Evolutionary conservation across 148 eudicot genomes (phyloP).

Genomic region (Spergularia marina): DNA sequence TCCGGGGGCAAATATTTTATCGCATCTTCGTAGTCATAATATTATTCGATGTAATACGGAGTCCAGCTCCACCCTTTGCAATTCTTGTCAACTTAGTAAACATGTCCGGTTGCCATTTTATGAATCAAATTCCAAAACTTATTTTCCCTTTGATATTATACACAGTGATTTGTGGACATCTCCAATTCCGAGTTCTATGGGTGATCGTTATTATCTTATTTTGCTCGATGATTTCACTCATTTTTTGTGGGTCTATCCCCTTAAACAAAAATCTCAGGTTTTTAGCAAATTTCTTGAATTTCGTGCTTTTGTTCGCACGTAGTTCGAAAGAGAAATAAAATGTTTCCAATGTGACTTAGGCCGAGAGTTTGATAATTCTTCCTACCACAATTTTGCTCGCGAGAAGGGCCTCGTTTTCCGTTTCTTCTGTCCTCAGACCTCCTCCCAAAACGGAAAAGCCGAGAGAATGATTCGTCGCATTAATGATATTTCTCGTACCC

Average conservation of each 20-base stretch:
- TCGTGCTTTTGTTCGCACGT: background rate
- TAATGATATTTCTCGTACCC: background rate
- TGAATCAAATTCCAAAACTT: background rate
- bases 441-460: background rate
- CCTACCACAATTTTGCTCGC: too few relatives aligned
- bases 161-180: too few relatives aligned
- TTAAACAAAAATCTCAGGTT: too few relatives aligned
- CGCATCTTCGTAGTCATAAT: constrained; percentile 5
- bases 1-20: background rate
- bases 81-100: constrained; percentile 4
- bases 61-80: background rate
- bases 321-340: background rate
- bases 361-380: background rate
- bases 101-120: background rate
- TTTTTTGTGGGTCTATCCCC: too few relatives aligned
- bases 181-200: too few relatives aligned
- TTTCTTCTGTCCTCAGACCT: background rate
- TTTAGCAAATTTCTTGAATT: too few relatives aligned
- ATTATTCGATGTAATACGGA: constrained; percentile 1
- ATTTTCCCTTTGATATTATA: background rate
- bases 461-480: background rate
- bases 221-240: too few relatives aligned
- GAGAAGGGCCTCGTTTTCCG: background rate
- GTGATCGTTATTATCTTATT: too few relatives aligned
- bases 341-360: background rate